Base-by-base conservation (phyloP, 768 basidiomycete genomes). In the Phanerodontia chrysosporium region DNA sequence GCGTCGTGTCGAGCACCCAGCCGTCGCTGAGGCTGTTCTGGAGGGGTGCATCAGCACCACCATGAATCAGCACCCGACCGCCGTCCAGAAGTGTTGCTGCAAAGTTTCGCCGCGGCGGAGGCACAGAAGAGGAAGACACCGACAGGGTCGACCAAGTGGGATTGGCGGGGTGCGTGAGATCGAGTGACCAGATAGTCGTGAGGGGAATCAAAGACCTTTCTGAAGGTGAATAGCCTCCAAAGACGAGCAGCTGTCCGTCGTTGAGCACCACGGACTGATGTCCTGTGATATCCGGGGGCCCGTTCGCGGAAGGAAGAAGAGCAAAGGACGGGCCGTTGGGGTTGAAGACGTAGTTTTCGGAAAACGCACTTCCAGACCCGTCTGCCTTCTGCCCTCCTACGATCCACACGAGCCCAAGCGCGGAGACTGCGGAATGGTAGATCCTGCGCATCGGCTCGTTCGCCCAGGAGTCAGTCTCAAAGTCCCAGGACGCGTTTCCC, bases 311-410 rank as follows among this genome's bases (percentile, higher is more conserved):
- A 5, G 87, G 81, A 28, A 93, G 72, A 12, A 69, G 68, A 1
- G 76, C 74, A 70, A 93, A 95, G 6, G 76, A 71, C 24, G 77
- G 75, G 3, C 64, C 62, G 12, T 64, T 72, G 18, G 84, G 79
- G 64, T 80, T 68, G 72, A 90, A 92, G 22, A 79, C 68, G 64
- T 84, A 92, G 57, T 87, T 80, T 48, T 89, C 84, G 5, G 80
- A 74, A 66, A 89, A 85, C 0, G 76, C 81, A 51, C 72, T 75
- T 1, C 78, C 78, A 9, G 92, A 95, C 13, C 84, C 90, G 69
- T 96, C 94, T n/a, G 83, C 83, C 65, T 80, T 85, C 72, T 89
- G 81, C 8, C 94, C 94, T 2, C 94, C 94, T 48, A 89, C 78
- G 35, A 95, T 78, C 73, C 80, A 91, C 12, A 91, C 76, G 46